Conservation (phyloP, 2,329 filamentous ascomycete species). For the Xylariaceae sp. region DNA sequence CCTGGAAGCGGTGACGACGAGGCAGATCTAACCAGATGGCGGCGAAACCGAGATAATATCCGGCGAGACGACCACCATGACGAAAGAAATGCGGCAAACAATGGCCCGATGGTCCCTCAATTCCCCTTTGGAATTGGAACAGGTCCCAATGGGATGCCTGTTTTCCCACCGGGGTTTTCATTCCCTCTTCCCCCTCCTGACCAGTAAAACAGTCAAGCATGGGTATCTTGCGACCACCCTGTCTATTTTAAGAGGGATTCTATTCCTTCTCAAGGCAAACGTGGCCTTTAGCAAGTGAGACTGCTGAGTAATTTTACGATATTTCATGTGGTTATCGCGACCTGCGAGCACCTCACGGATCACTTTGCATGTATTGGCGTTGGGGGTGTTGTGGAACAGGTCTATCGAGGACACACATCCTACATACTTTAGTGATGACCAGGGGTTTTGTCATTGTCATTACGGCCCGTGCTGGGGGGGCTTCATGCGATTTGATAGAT, state of each 20-base stretch:
- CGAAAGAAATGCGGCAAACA: conserved; percentile 27
- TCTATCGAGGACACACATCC: conserved; percentile 1
- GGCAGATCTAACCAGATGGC: conserved; percentile 33
- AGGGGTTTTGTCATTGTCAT: too few relatives aligned
- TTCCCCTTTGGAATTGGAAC: conserved; percentile 49
- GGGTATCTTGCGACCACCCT: neutral
- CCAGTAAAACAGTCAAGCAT: conserved; percentile 18
- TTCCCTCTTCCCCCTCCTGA: conserved; percentile 40
- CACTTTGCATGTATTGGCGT: conserved; percentile 24
- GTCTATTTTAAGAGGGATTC: neutral
- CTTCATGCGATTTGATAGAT: neutral
- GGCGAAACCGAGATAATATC: conserved; percentile 33
- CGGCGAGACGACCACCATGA: conserved; percentile 34
- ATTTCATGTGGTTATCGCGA: conserved; percentile 1
- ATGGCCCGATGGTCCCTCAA: conserved; percentile 37
- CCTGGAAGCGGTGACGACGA: conserved; percentile 36
- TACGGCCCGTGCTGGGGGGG: too few relatives aligned
- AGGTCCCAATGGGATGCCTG: conserved; percentile 52
- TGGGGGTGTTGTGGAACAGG: conserved; percentile 18
- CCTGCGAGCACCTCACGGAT: conserved; percentile 18
- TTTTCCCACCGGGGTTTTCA: conserved; percentile 50
- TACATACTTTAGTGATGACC: neutral
- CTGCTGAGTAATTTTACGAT: neutral
- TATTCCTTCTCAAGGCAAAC: neutral
- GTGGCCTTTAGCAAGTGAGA: neutral